Percentiles rank a stretch among this genome's conserved stretches.
phyloP scores from a whole-genome alignment of 176 grass and related monocot species.

The Neostapfia colusana region DNA sequence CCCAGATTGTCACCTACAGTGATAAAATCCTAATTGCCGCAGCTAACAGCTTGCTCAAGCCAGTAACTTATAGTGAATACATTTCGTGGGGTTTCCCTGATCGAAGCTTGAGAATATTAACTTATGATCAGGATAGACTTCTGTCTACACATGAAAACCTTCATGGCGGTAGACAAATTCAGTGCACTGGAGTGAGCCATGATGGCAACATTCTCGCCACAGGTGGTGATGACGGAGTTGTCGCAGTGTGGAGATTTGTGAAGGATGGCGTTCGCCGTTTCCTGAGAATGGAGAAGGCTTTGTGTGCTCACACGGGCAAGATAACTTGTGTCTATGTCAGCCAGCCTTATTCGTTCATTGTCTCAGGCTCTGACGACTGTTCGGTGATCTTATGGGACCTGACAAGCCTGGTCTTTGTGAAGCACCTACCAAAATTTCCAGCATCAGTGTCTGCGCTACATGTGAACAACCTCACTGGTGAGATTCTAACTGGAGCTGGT shows the following conservation, averaged over 20 bases:
- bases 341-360: slow-evolving; percentile 90
- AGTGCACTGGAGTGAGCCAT: slow-evolving; percentile 92
- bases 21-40: slow-evolving; percentile 75
- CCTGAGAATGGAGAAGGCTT: slow-evolving; percentile 67
- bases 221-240: slow-evolving; percentile 86
- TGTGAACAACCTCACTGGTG: slow-evolving; percentile 91
- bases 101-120: slow-evolving; percentile 87
- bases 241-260: slow-evolving; percentile 89
- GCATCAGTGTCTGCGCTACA: slow-evolving; percentile 79
- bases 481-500: slow-evolving; percentile 85
- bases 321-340: slow-evolving; percentile 92
- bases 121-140: slow-evolving; percentile 92
- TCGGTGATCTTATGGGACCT: slow-evolving; percentile 96
- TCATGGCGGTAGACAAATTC: slow-evolving; percentile 90
- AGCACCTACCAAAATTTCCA: slow-evolving; percentile 87
- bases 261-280: slow-evolving; percentile 73
- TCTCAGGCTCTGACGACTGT: slow-evolving; percentile 93
- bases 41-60: slow-evolving; percentile 82
- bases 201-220: slow-evolving; percentile 86
- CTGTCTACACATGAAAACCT: slow-evolving; percentile 93
- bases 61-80: slow-evolving; percentile 73
- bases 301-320: slow-evolving; percentile 88
- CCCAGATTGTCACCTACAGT: slow-evolving; percentile 91
- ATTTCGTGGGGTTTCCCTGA: slow-evolving; percentile 98
- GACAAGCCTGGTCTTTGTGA: slow-evolving; percentile 87